Evolutionary conservation across 306 rosid species (phyloP).

Genomic region (Citrullus colocynthis): DNA sequence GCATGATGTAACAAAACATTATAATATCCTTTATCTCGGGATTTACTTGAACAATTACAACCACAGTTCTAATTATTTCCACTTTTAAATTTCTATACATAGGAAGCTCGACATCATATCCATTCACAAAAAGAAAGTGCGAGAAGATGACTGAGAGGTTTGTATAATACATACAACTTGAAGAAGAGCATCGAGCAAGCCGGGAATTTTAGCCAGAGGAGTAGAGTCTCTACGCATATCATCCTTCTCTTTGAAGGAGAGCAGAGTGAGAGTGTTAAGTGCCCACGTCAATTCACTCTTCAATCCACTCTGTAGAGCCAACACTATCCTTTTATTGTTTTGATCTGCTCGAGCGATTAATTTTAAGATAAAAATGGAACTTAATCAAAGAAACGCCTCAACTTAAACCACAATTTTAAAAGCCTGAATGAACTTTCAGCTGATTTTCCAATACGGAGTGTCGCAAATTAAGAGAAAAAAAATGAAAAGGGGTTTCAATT

Average conservation of each 20-base stretch:
- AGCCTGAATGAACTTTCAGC: background rate
- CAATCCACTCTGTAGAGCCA: slow-evolving; percentile 92
- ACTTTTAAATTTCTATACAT: background rate
- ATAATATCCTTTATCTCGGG: background rate
- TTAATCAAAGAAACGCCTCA: background rate
- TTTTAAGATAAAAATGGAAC: background rate
- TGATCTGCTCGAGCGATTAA: slow-evolving; percentile 41
- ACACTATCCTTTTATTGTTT: slow-evolving; percentile 83
- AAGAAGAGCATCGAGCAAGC: slow-evolving; percentile 95
- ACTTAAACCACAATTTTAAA: background rate
- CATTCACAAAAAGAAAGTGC: background rate
- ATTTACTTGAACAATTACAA: background rate
- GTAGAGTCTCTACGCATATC: slow-evolving; percentile 77
- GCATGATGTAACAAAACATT: slow-evolving; percentile 10
- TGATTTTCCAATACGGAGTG: background rate
- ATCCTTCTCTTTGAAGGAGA: slow-evolving; percentile 91
- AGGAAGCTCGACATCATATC: background rate
- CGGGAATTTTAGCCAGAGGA: slow-evolving; percentile 75
- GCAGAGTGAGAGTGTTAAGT: slow-evolving; percentile 70
- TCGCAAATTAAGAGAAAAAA: background rate
- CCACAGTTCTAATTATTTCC: background rate
- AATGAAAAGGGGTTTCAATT: background rate
- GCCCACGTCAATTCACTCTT: slow-evolving; percentile 99
- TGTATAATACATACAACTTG: slow-evolving; percentile 59
- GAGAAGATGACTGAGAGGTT: background rate